Evolutionary conservation across 83 land plant genomes (phyloP), one percentile per base, ranked within the genome.

Genomic region (Isoetes engelmannii): DNA sequence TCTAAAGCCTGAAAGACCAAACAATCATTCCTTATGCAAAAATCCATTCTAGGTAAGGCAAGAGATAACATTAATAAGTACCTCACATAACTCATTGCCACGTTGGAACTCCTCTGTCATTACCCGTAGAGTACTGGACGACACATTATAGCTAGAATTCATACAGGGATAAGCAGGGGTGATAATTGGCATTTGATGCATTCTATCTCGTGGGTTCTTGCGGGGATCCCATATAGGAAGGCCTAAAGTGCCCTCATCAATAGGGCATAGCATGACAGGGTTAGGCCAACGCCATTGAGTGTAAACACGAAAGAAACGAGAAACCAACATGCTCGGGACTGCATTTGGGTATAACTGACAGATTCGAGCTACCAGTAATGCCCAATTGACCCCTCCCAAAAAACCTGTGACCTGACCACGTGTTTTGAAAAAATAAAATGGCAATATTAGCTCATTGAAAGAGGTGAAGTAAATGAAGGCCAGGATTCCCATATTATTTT

Each of bases 211-310:
- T 5, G 85, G 92, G 64, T 90, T 76, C 67, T 74, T 88, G 9
- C 96, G 81, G 17, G 92, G 90, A 82, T 94, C 98, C 98, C 98
- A 94, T 10, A 90, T 84, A 75, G 87, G 81, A 66, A 90, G 83
- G 10, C 92, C 92, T 63, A 90, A 74, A 7, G 82, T 57, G 42
- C 84, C 88, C 74, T 94, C 92, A 63, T 90, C 90, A 53, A 86
- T 87, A n/a, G 79, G 74, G 74, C 92, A 84, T n/a, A 94, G 82
- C 96, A 88, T 88, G 13, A 94, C 98, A 28, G 96, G 98, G 69
- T 90, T 94, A 67, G 98, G 98, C 98, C 98, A 94, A 0, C 92
- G 84, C 98, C 98, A 94, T 72, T 86, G 90, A 8, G 90, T 90
- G 73, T 84, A 94, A 12, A 94, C 96, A 50, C 96, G 80, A 67